Evolutionary conservation across 495 filamentous ascomycete genomes (phyloP), one percentile per base, ranked within the genome.

Genomic region (Apodospora peruviana): DNA sequence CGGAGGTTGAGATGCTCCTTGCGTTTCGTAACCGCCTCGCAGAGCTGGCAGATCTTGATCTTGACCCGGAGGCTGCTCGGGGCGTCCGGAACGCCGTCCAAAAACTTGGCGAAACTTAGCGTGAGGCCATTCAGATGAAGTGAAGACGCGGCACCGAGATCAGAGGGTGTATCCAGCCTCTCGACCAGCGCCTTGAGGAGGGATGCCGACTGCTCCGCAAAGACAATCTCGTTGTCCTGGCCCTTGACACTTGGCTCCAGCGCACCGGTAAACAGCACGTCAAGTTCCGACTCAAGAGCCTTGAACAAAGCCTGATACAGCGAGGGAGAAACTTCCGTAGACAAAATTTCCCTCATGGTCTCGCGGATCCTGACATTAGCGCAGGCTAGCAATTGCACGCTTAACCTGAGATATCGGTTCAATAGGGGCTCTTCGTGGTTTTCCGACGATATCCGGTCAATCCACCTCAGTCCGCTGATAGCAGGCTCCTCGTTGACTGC

Each of bases 1-100:
- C 81, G 69, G 22, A 85, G 70, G 47, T 83, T 85, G 24, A 85
- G 65, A 27, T 83, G 74, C 53, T 85, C 80, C 50, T 84, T 84
- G 54, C 82, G 79, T 64, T 72, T 76, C 16, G 78, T 80, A 27
- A 85, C 77, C 5, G 76, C 72, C 48, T 84, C 81, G 51, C 76
- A 82, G 18, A 85, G 59, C 46, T 83, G 79, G 56, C 81, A 85
- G 42, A 84, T 75, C 56, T 80, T 81, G 51, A 83, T 83, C 57
- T 83, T 84, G 23, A 84, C 79, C 43, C 81, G 67, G 11, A 83
- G 51, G 24, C 72, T 76, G 34, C 69, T 73, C 21, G 66, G 57
- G 18, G 73, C 76, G 48, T 81, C 78, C 10, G 66, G 52, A 19
- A 72, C 69, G 17, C 70, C 68, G 49, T 82, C 76, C 23, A 84